A percentile compares a stretch with the other conserved stretches of the same genome.
Conservation (phyloP, 306 rosid species). For the Prunus mongolica region DNA sequence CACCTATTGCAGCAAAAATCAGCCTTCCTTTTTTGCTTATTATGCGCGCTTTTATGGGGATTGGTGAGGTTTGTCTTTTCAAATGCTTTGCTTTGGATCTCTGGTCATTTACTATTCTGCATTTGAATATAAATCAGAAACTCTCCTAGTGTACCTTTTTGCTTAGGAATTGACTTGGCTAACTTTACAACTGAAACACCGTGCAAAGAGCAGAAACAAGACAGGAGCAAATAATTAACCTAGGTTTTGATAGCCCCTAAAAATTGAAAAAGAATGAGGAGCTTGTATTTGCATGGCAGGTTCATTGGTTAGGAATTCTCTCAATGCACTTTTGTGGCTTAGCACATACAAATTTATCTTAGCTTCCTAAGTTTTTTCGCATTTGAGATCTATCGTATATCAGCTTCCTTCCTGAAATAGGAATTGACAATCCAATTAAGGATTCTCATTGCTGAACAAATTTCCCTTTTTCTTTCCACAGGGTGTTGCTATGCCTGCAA, state of each 20-base stretch:
- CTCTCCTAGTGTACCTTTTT: constrained; percentile 2
- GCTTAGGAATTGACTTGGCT: not conserved
- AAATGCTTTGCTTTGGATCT: constrained; percentile 9
- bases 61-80: constrained; percentile 82
- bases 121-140: not conserved
- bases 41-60: constrained; percentile 93
- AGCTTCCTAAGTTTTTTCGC: not conserved
- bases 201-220: not conserved
- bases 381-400: not conserved
- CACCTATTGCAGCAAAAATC: constrained; percentile 84
- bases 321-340: not conserved
- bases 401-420: not conserved
- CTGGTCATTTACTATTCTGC: constrained; percentile 8
- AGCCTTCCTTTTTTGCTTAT: constrained; percentile 85
- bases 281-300: not conserved
- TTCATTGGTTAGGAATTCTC: not conserved
- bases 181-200: not conserved
- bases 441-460: not conserved
- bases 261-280: not conserved
- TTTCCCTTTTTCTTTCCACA: constrained; percentile 26
- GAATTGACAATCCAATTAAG: not conserved
- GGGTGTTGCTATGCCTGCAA: constrained; percentile 99
- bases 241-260: not conserved
- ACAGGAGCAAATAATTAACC: not conserved
- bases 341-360: not conserved